A percentile compares a stretch with the other conserved stretches of the same genome.
Evolutionary conservation across 106 monocot species (phyloP).

Genomic region (Xerophyta viscosa): DNA sequence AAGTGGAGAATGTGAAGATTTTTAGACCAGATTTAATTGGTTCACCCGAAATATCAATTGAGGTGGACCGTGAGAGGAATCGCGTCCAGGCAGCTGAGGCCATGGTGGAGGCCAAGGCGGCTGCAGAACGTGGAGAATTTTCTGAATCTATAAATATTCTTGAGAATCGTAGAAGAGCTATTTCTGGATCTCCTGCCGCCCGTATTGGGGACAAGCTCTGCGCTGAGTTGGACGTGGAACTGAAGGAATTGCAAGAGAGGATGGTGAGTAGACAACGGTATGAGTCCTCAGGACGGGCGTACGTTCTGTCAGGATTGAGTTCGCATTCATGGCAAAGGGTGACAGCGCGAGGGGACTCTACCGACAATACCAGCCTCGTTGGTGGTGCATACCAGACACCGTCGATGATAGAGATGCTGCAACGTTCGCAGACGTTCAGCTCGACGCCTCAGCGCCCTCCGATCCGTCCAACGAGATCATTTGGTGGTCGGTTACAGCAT

Average conservation of each 20-base stretch:
- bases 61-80: slow-evolving; percentile 78
- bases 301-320: slow-evolving; percentile 82
- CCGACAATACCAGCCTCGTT: slow-evolving; percentile 40
- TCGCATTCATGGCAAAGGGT: slow-evolving; percentile 97
- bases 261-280: slow-evolving; percentile 73
- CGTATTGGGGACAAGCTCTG: slow-evolving; percentile 51
- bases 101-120: slow-evolving; percentile 53
- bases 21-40: slow-evolving; percentile 21
- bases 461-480: slow-evolving; percentile 33
- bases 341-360: slow-evolving; percentile 78
- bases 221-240: slow-evolving; percentile 50
- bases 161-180: slow-evolving; percentile 25
- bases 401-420: slow-evolving; percentile 83
- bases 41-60: slow-evolving; percentile 25
- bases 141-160: slow-evolving; percentile 52
- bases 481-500: slow-evolving; percentile 14
- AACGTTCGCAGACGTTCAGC: slow-evolving; percentile 47
- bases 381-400: slow-evolving; percentile 69
- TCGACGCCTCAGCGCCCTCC: slow-evolving; percentile 14
- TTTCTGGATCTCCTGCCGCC: slow-evolving; percentile 38
- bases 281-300: slow-evolving; percentile 78
- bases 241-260: slow-evolving; percentile 88
- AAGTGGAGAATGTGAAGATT: slow-evolving; percentile 26
- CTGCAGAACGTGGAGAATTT: slow-evolving; percentile 63
- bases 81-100: slow-evolving; percentile 69